Percentiles rank a stretch among this genome's conserved stretches.
Evolutionary conservation across 257 asterid genomes (phyloP).

Genomic region (Catharanthus roseus): DNA sequence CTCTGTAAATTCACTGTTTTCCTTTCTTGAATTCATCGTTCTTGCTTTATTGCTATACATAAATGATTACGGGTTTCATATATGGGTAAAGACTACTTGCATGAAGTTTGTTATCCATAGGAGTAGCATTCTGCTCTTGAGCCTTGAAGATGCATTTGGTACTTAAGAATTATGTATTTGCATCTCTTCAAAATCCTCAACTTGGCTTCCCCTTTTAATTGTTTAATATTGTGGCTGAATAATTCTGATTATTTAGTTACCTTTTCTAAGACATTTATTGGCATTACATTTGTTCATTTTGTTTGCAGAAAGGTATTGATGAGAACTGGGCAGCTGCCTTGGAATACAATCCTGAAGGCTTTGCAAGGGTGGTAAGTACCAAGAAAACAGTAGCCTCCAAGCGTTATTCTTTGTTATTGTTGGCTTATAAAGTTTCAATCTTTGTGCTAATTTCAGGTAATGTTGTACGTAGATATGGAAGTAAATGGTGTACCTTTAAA

Average conservation of each 20-base stretch:
- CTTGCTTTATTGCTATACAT: neutral
- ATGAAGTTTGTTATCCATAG: neutral
- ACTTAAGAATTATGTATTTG: neutral
- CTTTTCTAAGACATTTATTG: neutral
- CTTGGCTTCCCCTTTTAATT: neutral
- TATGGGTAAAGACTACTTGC: neutral
- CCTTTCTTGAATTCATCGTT: neutral
- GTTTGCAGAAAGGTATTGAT: conserved; percentile 88
- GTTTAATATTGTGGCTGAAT: neutral
- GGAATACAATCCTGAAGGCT: conserved; percentile 95
- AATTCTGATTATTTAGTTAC: neutral
- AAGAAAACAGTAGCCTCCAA: conserved; percentile 2
- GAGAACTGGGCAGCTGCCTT: conserved; percentile 98
- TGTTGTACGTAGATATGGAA: conserved; percentile 99
- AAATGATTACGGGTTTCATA: neutral
- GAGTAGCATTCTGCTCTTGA: neutral
- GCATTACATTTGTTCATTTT: neutral
- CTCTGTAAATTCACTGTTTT: neutral
- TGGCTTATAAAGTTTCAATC: neutral
- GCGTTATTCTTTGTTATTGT: neutral
- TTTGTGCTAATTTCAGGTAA: conserved; percentile 50
- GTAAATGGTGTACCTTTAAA: conserved; percentile 92
- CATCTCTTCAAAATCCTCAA: neutral
- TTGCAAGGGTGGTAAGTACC: conserved; percentile 85
- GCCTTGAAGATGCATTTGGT: neutral